These are phyloP conservation scores for Ramularia collo-cygni DNA, from an alignment of 2,329 filamentous ascomycete species.

Conservation along the genomic window DNA sequence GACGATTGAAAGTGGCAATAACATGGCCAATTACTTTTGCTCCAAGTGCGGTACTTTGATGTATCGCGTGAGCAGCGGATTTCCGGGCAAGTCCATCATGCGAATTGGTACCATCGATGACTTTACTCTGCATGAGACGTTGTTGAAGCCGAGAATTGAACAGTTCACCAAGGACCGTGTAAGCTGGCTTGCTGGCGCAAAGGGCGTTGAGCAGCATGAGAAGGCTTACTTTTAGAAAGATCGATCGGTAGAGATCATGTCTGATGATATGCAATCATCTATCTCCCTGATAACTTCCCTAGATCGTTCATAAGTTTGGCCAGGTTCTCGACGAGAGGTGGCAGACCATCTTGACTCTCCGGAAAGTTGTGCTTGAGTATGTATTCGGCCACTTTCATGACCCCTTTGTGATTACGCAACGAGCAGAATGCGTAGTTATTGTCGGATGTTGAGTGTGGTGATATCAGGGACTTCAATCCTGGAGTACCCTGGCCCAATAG, in stretches of 20 bases:
- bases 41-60: conserved; percentile 53
- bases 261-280: too few relatives aligned
- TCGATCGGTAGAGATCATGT: too few relatives aligned
- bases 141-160: conserved; percentile 48
- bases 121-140: conserved; percentile 50
- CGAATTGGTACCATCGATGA: conserved; percentile 57
- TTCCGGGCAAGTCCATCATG: conserved; percentile 43
- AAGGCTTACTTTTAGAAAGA: conserved; percentile 1
- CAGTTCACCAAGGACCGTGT: conserved; percentile 47
- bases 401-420: conserved; percentile 48
- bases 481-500: conserved; percentile 50
- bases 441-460: neutral
- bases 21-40: conserved; percentile 59
- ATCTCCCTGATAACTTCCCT: conserved; percentile 18
- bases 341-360: conserved; percentile 27
- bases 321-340: conserved; percentile 60
- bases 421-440: conserved; percentile 19
- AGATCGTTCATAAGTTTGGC: conserved; percentile 55
- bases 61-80: conserved; percentile 45
- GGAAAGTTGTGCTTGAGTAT: conserved; percentile 48
- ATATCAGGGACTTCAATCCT: conserved; percentile 22
- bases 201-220: conserved; percentile 2
- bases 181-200: conserved; percentile 3
- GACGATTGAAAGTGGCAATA: conserved; percentile 43
- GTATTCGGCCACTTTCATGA: conserved; percentile 53